A percentile compares a stretch with the other conserved stretches of the same genome.
phyloP scores from a whole-genome alignment of 306 rosid species.

The Cicer cuneatum region DNA sequence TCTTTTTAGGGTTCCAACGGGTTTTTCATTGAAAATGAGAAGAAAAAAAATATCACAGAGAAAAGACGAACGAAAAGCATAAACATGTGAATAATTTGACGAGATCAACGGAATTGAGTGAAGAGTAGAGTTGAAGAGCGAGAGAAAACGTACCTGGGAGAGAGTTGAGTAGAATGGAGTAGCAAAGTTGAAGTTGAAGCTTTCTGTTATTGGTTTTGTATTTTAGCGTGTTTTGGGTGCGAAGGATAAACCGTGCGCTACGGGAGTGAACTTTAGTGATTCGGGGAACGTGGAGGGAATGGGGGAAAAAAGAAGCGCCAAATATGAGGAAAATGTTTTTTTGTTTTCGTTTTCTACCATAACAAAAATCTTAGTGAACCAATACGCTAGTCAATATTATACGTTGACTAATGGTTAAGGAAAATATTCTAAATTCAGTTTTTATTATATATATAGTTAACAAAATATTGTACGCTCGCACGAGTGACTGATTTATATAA shows the following conservation, averaged over 20 bases:
- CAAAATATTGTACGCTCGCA: no score
- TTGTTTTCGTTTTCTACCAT: no score
- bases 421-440: no score
- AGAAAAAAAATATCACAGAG: background rate
- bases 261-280: constrained; percentile 10
- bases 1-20: constrained; percentile 46
- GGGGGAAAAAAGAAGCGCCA: constrained; percentile 42
- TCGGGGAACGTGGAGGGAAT: constrained; percentile 30
- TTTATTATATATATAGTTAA: no score
- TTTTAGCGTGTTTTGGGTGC: constrained; percentile 20
- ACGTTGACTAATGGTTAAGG: no score
- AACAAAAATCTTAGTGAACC: no score
- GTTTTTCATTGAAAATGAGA: background rate
- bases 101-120: background rate
- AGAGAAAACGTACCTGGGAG: constrained; percentile 35
- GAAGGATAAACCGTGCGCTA: constrained; percentile 47
- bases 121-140: constrained; percentile 5
- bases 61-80: background rate
- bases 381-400: no score
- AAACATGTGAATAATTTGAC: background rate
- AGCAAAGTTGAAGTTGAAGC: constrained; percentile 27
- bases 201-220: background rate
- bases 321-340: no score
- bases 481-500: no score
- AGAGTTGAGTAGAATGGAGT: constrained; percentile 11